A percentile compares a stretch with the other conserved stretches of the same genome.
These are phyloP conservation scores for Fusarium xylarioides DNA, from an alignment of 2,329 filamentous ascomycete species.

Conservation along the genomic window DNA sequence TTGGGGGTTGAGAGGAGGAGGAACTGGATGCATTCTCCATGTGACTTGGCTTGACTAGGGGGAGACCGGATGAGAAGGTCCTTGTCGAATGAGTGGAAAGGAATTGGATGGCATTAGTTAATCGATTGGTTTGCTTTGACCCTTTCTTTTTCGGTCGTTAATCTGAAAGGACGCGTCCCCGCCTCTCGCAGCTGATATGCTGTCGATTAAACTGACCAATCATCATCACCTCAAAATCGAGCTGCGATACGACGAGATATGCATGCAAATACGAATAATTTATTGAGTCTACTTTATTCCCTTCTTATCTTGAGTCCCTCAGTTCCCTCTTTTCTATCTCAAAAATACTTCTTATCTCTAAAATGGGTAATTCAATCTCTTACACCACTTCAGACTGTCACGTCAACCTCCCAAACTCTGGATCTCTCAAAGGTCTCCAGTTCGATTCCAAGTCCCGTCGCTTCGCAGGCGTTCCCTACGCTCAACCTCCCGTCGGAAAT, in stretches of 20 bases:
- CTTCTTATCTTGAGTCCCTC: neutral
- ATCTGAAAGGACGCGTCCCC: neutral
- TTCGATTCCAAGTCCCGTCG: slow-evolving; percentile 48
- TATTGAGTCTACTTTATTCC: neutral
- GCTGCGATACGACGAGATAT: neutral
- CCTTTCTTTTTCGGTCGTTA: neutral
- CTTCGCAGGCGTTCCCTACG: slow-evolving; percentile 51
- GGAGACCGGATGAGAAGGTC: neutral
- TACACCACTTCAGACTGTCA: slow-evolving; percentile 4
- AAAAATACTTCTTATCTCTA: neutral
- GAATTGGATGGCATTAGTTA: neutral
- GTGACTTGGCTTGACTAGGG: neutral
- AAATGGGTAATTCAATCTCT: slow-evolving; percentile 14
- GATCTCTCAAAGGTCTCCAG: slow-evolving; percentile 46
- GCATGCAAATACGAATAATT: neutral
- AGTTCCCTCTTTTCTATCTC: neutral
- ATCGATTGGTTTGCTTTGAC: neutral
- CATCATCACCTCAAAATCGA: fast-evolving
- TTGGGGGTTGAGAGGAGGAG: neutral
- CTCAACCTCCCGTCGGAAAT: slow-evolving; percentile 46
- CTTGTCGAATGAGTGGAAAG: neutral
- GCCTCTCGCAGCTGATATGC: neutral
- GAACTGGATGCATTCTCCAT: neutral
- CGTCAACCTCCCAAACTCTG: neutral
- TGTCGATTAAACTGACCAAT: slow-evolving; percentile 17